A percentile compares a stretch with the other conserved stretches of the same genome.
Conservation (phyloP, 768 basidiomycete species). For the Phanerodontia chrysosporium region DNA sequence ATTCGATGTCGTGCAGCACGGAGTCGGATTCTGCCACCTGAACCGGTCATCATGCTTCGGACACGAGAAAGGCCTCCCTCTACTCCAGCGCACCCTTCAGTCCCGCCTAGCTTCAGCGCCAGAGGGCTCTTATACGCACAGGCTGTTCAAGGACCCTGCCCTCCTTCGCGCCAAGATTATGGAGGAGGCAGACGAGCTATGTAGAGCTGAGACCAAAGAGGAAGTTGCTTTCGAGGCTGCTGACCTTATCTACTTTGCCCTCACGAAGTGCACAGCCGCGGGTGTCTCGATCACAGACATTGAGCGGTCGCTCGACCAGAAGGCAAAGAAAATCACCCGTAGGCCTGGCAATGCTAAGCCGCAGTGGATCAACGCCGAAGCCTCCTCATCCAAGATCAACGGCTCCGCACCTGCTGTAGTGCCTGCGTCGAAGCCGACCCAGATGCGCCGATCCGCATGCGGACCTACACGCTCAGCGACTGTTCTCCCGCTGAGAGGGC, state of each 20-base stretch:
- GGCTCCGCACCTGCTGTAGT: slow-evolving; percentile 23
- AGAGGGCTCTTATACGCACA: slow-evolving; percentile 86
- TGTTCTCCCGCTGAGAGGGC: slow-evolving; percentile 50
- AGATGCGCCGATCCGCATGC: slow-evolving; percentile 69
- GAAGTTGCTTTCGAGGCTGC: slow-evolving; percentile 95
- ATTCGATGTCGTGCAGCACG: slow-evolving; percentile 86
- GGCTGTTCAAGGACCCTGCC: slow-evolving; percentile 76
- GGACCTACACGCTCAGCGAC: slow-evolving; percentile 55
- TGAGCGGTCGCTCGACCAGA: slow-evolving; percentile 76
- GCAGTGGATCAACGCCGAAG: slow-evolving; percentile 47
- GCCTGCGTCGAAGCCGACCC: slow-evolving; percentile 13
- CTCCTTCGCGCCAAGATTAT: slow-evolving; percentile 92
- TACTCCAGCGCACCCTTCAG: slow-evolving; percentile 74
- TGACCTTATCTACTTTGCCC: slow-evolving; percentile 88
- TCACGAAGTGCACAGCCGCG: slow-evolving; percentile 77
- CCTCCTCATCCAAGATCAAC: slow-evolving; percentile 15
- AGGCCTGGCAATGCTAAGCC: slow-evolving; percentile 91
- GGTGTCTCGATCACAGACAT: slow-evolving; percentile 84
- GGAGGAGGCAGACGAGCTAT: slow-evolving; percentile 99
- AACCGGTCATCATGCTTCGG: slow-evolving; percentile 84
- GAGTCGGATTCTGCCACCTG: slow-evolving; percentile 92
- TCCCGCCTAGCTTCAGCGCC: slow-evolving; percentile 74
- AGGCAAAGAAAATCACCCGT: slow-evolving; percentile 83
- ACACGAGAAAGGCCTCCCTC: slow-evolving; percentile 69
- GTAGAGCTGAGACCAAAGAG: slow-evolving; percentile 68